Percentiles rank a stretch among this genome's conserved stretches.
phyloP scores from a whole-genome alignment of 73 alveolate genomes.

The Paramecium biaurelia region DNA sequence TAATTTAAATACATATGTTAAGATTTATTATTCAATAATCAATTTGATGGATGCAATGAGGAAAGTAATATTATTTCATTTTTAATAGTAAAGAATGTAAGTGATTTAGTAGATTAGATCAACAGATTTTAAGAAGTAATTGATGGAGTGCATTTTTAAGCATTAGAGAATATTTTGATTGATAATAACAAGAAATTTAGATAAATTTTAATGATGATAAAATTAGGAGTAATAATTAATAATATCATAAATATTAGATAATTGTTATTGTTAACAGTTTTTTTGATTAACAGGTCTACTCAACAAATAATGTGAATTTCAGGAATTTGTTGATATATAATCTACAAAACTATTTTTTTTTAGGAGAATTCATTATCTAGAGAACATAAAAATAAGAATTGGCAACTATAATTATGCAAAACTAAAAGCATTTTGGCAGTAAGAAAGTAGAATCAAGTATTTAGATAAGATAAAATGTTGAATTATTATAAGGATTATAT shows the following conservation, averaged over 20 bases:
- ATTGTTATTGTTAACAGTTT: not conserved
- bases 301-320: not conserved
- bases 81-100: not conserved
- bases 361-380: not conserved
- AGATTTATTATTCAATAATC: not conserved
- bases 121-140: not conserved
- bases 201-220: not conserved
- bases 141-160: not conserved
- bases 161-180: not conserved
- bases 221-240: not conserved
- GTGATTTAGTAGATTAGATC: not conserved
- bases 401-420: not conserved
- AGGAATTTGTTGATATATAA: not conserved
- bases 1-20: not conserved
- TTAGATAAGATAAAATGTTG: not conserved
- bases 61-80: not conserved
- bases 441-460: not conserved
- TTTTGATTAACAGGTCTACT: slow-evolving; percentile 5
- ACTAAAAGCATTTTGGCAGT: not conserved
- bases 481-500: not conserved
- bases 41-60: not conserved
- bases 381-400: not conserved
- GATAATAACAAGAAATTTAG: not conserved
- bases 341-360: not conserved
- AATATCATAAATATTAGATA: not conserved